These are phyloP conservation scores for Styphnolobium japonicum DNA, from an alignment of 306 rosid species.

Conservation along the genomic window DNA sequence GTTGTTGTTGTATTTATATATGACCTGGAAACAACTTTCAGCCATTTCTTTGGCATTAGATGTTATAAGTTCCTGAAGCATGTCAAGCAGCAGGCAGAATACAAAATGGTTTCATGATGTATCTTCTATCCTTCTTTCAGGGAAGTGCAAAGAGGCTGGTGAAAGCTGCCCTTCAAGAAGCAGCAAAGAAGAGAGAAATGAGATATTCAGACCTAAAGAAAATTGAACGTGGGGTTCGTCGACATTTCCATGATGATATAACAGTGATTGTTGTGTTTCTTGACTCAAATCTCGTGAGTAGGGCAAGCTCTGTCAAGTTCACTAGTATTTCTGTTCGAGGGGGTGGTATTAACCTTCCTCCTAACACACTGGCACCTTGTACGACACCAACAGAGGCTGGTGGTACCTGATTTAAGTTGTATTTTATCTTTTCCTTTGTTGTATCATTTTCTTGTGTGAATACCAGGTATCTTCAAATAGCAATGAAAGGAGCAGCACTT, in stretches of 20 bases:
- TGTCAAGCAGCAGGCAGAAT: background rate
- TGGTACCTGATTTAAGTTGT: slow-evolving; percentile 47
- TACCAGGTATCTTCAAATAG: slow-evolving; percentile 65
- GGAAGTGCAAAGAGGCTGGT: slow-evolving; percentile 93
- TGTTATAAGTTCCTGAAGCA: background rate
- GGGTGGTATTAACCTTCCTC: slow-evolving; percentile 76
- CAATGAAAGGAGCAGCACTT: slow-evolving; percentile 57
- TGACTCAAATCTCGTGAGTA: slow-evolving; percentile 68
- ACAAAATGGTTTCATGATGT: background rate
- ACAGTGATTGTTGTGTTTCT: slow-evolving; percentile 89
- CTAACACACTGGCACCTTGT: slow-evolving; percentile 71
- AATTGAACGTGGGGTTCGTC: slow-evolving; percentile 94
- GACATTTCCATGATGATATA: slow-evolving; percentile 97
- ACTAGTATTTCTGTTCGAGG: slow-evolving; percentile 75
- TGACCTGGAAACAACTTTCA: background rate
- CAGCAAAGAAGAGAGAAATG: slow-evolving; percentile 99
- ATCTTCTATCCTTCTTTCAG: slow-evolving; percentile 51
- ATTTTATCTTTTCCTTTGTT: slow-evolving; percentile 34
- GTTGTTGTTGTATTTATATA: no score
- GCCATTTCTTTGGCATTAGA: background rate
- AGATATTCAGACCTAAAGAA: slow-evolving; percentile 94
- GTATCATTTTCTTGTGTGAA: slow-evolving; percentile 79
- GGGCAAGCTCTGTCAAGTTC: slow-evolving; percentile 69
- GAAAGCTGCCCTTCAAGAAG: slow-evolving; percentile 79
- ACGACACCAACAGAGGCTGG: slow-evolving; percentile 56